Evolutionary conservation across 441 rosid genomes (phyloP), one percentile per base, ranked within the genome.

Genomic region (Gossypium lobatum): DNA sequence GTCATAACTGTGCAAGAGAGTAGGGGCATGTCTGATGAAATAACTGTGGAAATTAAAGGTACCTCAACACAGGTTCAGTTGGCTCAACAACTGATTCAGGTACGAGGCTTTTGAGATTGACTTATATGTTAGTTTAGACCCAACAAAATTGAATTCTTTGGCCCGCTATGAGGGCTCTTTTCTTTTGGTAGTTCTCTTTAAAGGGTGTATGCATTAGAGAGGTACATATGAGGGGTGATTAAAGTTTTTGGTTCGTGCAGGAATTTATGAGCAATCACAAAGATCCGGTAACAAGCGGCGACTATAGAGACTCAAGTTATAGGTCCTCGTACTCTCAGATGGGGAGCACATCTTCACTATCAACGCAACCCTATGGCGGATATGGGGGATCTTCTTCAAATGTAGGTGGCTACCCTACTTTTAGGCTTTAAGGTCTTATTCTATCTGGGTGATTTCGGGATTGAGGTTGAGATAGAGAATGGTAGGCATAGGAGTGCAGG

Each of bases 1-100:
- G 76, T 81, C 53, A 78, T 89, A 70, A 86, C 89, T 8, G 86
- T 87, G 73, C 86, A 89, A 80, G 91, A 87, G 83, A 87, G 88
- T 80, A 79, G 80, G 18, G 87, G 83, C 60, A 74, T 82, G 25
- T 88, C 88, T 72, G 88, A 87, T 80, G 88, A 89, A 83, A 82
- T 89, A 68, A 89, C 88, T 20, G 91, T 86, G 3, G 90, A 87
- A 79, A 87, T 89, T 64, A 89, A 89, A 80, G 93, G 93, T 48
- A 83, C 84, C n/a, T 75, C 90, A 26, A 58, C 88, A 53, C 90
- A 89, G 82, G 91, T 86, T 75, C 93, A 87, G 79, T 81, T 77
- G 68, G 87, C 90, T 77, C 87, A 89, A 76, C 89, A 86, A 78
- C 79, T 87, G 78, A 80, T 89, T 76, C 88, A 89, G 80, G 93